These are phyloP conservation scores for Torulaspora quercuum DNA, from an alignment of 805 yeast genomes.

Conservation along the genomic window DNA sequence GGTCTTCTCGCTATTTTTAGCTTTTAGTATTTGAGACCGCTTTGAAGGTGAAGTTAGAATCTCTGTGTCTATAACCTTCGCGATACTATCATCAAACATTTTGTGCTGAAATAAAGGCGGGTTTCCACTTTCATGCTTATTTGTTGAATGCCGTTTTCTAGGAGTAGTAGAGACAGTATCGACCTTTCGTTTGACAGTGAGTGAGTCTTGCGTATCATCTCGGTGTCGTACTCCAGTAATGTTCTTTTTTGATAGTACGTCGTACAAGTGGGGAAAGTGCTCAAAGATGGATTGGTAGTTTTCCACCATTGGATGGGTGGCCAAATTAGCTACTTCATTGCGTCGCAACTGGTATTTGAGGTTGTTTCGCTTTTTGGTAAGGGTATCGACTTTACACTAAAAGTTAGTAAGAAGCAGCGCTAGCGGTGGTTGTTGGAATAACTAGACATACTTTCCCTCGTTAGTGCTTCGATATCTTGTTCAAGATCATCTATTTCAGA, in stretches of 20 bases:
- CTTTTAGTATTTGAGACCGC: conserved; percentile 15
- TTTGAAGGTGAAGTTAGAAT: conserved; percentile 33
- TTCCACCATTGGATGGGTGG: conserved; percentile 15
- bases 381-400: conserved; percentile 16
- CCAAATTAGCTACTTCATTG: conserved; percentile 7
- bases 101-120: conserved; percentile 19
- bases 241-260: conserved; percentile 15
- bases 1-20: neutral
- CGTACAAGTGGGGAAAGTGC: conserved; percentile 26
- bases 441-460: conserved; percentile 32
- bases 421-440: neutral
- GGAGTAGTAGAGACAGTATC: conserved; percentile 1
- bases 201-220: neutral
- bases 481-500: conserved; percentile 31
- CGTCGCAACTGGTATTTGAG: conserved; percentile 12
- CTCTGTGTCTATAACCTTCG: conserved; percentile 23
- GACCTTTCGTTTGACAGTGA: neutral
- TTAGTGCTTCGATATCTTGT: conserved; percentile 39
- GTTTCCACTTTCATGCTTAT: neutral
- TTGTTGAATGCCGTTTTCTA: neutral
- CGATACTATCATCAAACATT: conserved; percentile 29
- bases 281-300: conserved; percentile 24
- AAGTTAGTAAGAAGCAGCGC: conserved; percentile 21
- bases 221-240: neutral
- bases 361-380: conserved; percentile 14